These are phyloP conservation scores for Sporothrix pseudoabietina DNA, from an alignment of 2,329 filamentous ascomycete species.

Conservation along the genomic window DNA sequence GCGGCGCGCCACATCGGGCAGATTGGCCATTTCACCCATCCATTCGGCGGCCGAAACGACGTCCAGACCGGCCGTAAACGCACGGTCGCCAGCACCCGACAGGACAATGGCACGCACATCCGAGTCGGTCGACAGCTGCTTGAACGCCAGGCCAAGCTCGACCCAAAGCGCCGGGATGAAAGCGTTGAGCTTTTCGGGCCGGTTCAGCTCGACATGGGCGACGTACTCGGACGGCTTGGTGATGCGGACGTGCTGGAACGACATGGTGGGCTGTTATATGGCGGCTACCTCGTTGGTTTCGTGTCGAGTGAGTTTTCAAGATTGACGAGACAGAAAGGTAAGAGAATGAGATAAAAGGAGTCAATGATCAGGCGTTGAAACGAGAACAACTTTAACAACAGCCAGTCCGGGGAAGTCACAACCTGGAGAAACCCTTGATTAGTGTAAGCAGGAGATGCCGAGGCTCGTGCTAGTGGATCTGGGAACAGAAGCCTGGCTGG, in stretches of 20 bases:
- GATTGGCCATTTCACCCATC: conserved; percentile 51
- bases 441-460: conserved; percentile 25
- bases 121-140: conserved; percentile 68
- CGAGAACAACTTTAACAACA: background rate
- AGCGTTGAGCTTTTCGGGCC: conserved; percentile 83
- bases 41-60: conserved; percentile 68
- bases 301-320: background rate
- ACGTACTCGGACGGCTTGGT: conserved; percentile 72
- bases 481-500: background rate
- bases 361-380: background rate
- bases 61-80: conserved; percentile 86
- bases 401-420: conserved; percentile 6
- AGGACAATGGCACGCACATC: conserved; percentile 76
- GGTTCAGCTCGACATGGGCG: conserved; percentile 90
- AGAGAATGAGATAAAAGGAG: background rate
- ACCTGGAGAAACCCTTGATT: background rate
- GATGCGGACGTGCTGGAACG: conserved; percentile 45
- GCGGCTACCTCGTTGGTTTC: background rate
- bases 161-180: conserved; percentile 86
- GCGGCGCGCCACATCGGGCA: conserved; percentile 64
- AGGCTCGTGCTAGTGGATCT: conserved; percentile 28
- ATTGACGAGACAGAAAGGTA: background rate
- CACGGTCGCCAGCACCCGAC: conserved; percentile 77
- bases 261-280: conserved; percentile 27
- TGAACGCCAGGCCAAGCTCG: conserved; percentile 74